A percentile compares a stretch with the other conserved stretches of the same genome.
These are phyloP conservation scores for Fusarium sp. DNA, from an alignment of 2,329 filamentous ascomycete genomes.

Conservation along the genomic window DNA sequence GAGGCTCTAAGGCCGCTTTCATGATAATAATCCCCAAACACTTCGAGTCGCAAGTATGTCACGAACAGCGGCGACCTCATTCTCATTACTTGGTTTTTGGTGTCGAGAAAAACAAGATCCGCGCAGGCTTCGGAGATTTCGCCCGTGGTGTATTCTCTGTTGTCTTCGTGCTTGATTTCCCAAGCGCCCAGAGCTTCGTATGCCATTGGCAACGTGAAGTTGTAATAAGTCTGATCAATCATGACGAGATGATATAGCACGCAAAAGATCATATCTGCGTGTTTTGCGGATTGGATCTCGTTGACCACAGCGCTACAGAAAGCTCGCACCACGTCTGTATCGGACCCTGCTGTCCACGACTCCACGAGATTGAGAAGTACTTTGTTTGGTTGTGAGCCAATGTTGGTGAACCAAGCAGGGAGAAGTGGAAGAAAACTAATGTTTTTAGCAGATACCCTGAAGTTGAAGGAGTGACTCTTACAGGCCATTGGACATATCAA, in stretches of 20 bases:
- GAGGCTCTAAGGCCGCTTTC: neutral
- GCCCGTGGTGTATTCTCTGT: accelerated
- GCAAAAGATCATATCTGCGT: neutral
- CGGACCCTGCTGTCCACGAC: neutral
- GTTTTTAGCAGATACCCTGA: neutral
- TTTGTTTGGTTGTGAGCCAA: neutral
- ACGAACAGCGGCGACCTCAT: neutral
- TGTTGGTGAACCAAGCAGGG: neutral
- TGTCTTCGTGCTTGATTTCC: neutral
- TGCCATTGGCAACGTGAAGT: neutral
- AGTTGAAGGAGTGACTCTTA: neutral
- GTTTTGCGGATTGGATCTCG: neutral
- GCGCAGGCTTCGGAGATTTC: neutral
- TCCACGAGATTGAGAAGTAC: neutral
- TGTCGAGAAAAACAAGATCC: neutral
- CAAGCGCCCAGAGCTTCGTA: slow-evolving; percentile 1
- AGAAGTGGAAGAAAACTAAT: neutral
- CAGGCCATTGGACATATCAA: neutral
- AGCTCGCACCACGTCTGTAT: accelerated
- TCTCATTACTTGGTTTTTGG: neutral
- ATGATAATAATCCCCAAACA: neutral
- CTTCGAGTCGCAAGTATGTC: neutral
- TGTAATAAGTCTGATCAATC: neutral
- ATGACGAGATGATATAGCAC: neutral
- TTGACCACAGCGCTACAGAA: neutral